Conservation (phyloP, 352 stramenopile species). For the Phytophthora megakarya region DNA sequence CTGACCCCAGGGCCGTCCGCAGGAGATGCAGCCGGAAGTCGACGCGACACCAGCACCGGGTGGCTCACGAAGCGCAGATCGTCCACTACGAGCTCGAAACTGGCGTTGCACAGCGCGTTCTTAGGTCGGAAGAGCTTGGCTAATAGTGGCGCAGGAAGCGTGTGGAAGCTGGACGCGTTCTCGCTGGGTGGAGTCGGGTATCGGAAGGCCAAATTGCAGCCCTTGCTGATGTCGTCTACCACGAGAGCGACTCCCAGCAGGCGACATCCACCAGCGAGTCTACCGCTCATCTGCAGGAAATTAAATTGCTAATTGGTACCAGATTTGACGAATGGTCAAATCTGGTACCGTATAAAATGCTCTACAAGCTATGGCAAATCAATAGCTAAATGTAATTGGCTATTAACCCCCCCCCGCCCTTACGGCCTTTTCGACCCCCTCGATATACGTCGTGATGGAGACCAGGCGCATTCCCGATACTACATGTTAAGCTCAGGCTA, state of each 20-base stretch:
- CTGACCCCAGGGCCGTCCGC: slow-evolving; percentile 5
- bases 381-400: no score
- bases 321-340: no score
- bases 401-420: no score
- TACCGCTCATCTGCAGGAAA: not conserved
- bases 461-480: no score
- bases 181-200: slow-evolving; percentile 71
- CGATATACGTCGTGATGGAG: no score
- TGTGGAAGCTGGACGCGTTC: slow-evolving; percentile 74
- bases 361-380: no score
- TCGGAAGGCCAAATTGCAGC: slow-evolving; percentile 85
- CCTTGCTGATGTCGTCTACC: slow-evolving; percentile 90
- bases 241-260: slow-evolving; percentile 81
- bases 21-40: slow-evolving; percentile 22
- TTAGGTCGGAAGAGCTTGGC: slow-evolving; percentile 90
- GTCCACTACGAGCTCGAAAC: slow-evolving; percentile 89
- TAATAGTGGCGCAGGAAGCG: slow-evolving; percentile 72
- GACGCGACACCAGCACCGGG: slow-evolving; percentile 73
- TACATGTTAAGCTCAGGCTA: no score
- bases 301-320: no score
- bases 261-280: slow-evolving; percentile 23
- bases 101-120: slow-evolving; percentile 86
- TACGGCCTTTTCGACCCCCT: no score
- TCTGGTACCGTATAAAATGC: no score
- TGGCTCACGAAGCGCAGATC: slow-evolving; percentile 87